phyloP scores from a whole-genome alignment of 169 alveolate genomes.

The Eimeria acervulina region DNA sequence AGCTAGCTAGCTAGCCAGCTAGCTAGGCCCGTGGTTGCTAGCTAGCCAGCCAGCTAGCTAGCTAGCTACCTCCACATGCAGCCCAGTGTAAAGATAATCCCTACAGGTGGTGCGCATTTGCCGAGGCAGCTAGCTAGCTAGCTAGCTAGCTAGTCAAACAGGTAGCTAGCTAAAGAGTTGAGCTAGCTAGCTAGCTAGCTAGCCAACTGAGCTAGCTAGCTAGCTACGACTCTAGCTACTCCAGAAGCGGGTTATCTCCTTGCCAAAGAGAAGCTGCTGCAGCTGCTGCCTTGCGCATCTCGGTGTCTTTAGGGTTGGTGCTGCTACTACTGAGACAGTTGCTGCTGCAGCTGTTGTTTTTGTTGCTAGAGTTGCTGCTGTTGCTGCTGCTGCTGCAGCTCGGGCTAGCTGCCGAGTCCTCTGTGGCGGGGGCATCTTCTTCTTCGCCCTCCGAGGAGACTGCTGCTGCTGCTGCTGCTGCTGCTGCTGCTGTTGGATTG shows the following conservation, averaged over 20 bases:
- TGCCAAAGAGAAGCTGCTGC: conserved; percentile 6
- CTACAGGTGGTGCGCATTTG: too few relatives aligned
- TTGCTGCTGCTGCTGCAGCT: background rate
- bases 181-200: too few relatives aligned
- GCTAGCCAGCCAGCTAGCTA: too few relatives aligned
- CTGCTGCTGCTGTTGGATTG: too few relatives aligned
- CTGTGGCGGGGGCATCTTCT: background rate
- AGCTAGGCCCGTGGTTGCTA: too few relatives aligned
- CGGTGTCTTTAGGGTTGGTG: background rate
- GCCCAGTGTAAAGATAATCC: background rate
- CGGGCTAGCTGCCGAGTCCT: background rate
- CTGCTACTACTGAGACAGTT: background rate
- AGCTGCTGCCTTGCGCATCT: background rate
- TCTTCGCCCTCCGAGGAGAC: background rate
- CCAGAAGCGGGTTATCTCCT: conserved; percentile 6
- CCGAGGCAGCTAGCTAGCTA: too few relatives aligned
- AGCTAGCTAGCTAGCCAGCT: too few relatives aligned
- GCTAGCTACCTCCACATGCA: background rate
- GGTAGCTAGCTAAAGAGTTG: too few relatives aligned
- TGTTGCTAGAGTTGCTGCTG: too few relatives aligned
- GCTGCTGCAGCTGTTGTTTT: background rate
- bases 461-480: background rate
- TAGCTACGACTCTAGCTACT: background rate
- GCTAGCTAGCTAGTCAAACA: too few relatives aligned
- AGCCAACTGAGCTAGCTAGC: too few relatives aligned